Evolutionary conservation across 345 rosid genomes (phyloP).

Genomic region (Eucalyptus marginata): DNA sequence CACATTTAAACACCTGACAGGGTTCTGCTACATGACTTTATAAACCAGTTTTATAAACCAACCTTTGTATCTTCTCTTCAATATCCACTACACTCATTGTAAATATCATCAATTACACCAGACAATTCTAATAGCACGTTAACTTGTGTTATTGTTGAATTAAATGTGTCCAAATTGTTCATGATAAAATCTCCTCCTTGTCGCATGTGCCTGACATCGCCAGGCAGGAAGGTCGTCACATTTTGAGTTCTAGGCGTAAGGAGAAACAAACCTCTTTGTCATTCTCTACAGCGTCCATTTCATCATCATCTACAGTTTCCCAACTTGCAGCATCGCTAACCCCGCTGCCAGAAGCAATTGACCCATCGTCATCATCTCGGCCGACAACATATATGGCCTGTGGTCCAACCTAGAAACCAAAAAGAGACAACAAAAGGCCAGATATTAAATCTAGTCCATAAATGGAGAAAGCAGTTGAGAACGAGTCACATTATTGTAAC

Average conservation of each 20-base stretch:
- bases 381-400: constrained; percentile 94
- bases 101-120: neutral
- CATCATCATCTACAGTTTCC: constrained; percentile 86
- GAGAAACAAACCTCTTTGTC: constrained; percentile 58
- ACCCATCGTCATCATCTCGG: constrained; percentile 87
- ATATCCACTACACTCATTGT: neutral
- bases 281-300: constrained; percentile 43
- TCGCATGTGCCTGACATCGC: neutral
- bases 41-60: neutral
- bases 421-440: neutral
- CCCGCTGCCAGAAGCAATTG: constrained; percentile 77
- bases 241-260: neutral
- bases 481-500: neutral
- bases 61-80: neutral
- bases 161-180: neutral
- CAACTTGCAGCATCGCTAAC: constrained; percentile 91
- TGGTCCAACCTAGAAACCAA: constrained; percentile 79
- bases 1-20: neutral
- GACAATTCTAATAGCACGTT: neutral
- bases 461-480: neutral
- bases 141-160: neutral
- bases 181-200: neutral
- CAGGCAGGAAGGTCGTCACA: neutral
- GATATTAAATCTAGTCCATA: neutral
- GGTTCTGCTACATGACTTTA: neutral